Percentiles rank a stretch among this genome's conserved stretches.
Conservation (phyloP, 805 yeast species). For the Clavispora vitiphila region DNA sequence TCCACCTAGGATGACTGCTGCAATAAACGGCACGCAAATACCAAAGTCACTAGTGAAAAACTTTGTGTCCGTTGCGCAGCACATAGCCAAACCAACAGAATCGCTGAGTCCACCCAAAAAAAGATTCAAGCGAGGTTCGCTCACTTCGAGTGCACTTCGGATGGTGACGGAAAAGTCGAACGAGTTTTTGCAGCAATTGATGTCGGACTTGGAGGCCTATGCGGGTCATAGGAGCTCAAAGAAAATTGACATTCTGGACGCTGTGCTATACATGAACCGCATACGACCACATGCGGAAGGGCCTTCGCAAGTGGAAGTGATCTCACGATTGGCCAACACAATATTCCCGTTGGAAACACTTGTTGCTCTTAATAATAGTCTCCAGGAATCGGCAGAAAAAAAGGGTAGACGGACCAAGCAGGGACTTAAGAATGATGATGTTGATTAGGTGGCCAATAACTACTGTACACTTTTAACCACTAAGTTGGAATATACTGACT, state of each 20-base stretch:
- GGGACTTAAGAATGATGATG: neutral
- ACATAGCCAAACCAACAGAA: conserved; percentile 2
- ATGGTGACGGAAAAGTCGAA: conserved; percentile 26
- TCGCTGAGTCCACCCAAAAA: conserved; percentile 3
- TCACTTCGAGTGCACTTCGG: conserved; percentile 11
- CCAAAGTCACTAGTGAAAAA: conserved; percentile 5
- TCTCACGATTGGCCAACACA: conserved; percentile 28
- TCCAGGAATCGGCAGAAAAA: conserved; percentile 11
- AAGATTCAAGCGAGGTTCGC: neutral
- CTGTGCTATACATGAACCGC: conserved; percentile 29
- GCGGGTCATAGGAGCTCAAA: conserved; percentile 28
- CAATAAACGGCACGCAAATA: neutral
- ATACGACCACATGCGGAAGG: conserved; percentile 18
- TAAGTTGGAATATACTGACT: too few relatives aligned
- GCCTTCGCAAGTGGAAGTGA: conserved; percentile 16
- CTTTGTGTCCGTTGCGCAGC: conserved; percentile 13
- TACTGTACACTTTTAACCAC: too few relatives aligned
- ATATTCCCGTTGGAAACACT: conserved; percentile 34
- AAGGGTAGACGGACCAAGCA: neutral
- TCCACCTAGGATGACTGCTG: neutral
- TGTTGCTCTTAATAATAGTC: conserved; percentile 27
- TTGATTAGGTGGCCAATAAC: neutral
- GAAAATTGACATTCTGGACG: conserved; percentile 29
- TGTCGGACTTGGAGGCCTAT: conserved; percentile 31
- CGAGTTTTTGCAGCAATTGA: conserved; percentile 25